phyloP scores from a whole-genome alignment of 2,329 filamentous ascomycete genomes.

The Calonectria naviculata region DNA sequence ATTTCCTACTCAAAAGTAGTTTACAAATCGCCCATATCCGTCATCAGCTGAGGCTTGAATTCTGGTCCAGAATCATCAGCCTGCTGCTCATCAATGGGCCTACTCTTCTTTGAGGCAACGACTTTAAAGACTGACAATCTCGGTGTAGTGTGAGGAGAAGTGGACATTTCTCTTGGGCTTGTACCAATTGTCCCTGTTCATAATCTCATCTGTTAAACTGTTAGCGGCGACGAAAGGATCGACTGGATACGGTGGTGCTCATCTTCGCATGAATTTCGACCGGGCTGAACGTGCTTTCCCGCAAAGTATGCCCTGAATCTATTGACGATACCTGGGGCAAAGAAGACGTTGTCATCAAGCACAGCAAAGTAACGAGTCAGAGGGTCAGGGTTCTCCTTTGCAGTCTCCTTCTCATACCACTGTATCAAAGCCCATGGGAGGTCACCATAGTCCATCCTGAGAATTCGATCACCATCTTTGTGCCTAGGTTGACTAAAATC shows the following conservation, averaged over 20 bases:
- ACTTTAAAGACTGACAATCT: neutral
- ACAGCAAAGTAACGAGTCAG: neutral
- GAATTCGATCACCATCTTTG: neutral
- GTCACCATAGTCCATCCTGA: neutral
- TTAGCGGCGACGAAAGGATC: neutral
- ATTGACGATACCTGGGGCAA: neutral
- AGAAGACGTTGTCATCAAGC: neutral
- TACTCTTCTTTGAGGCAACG: neutral
- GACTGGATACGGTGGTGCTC: neutral
- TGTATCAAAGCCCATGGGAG: neutral
- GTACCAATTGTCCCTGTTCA: neutral
- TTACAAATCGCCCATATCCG: neutral
- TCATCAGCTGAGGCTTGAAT: neutral
- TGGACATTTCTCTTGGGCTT: neutral
- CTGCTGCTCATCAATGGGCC: too few species aligned
- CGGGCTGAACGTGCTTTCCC: neutral
- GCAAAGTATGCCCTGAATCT: neutral
- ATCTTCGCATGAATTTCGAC: neutral
- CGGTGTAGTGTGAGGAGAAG: neutral
- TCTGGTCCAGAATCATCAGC: neutral
- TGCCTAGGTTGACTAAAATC: neutral
- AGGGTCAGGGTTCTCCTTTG: neutral
- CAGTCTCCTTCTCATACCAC: neutral
- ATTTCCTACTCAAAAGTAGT: neutral
- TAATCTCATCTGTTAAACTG: neutral